Base-by-base conservation (phyloP, 2,329 filamentous ascomycete genomes). In the Xylariaceae sp. region DNA sequence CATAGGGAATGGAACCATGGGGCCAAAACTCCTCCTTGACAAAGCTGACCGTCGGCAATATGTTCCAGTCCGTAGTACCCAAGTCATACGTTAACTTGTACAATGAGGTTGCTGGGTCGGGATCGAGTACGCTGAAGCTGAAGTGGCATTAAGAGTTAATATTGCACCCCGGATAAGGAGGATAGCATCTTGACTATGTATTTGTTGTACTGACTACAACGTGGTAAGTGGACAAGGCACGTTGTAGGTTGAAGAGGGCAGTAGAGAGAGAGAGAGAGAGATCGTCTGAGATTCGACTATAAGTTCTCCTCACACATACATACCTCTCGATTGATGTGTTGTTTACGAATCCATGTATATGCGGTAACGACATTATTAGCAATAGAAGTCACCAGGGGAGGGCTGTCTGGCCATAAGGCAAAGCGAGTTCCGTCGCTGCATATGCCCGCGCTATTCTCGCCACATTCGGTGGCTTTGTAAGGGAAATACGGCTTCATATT, bases 261-360 rank as follows among this genome's bases (percentile, higher is more conserved):
- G 44, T 7, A 30, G 7, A 50, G 17, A 15, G 13, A 13, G 13
- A 45, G 37, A 9, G 11, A 9, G 13, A 45, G 37, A 9, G 13
- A 9, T 41, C 9, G 37, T 9, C 37, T 13, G 7, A 49, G 17
- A 15, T 11, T 15, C 30, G 50, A 30, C 10, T 3, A 37, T 37
- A 2, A 17, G 5, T 35, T 37, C 4, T 45, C 41, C 9, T 18
- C 11, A n/a, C 35, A 45, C 61, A 45, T 52, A 61, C 61, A 39
- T 52, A 63, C 61, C 61, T 61, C 60, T 39, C 37, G 7, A 2
- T 57, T 56, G 9, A 69, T 65, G 52, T 67, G 65, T 2, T 15
- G 7, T 51, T 70, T 64, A 23, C 47, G 51, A 55, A 69, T 67
- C 67, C 67, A 70, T 7, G 67, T 67, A 48, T 68, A 67, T n/a